Evolutionary conservation across 352 stramenopile species (phyloP).

Genomic region (Peronospora destructor): DNA sequence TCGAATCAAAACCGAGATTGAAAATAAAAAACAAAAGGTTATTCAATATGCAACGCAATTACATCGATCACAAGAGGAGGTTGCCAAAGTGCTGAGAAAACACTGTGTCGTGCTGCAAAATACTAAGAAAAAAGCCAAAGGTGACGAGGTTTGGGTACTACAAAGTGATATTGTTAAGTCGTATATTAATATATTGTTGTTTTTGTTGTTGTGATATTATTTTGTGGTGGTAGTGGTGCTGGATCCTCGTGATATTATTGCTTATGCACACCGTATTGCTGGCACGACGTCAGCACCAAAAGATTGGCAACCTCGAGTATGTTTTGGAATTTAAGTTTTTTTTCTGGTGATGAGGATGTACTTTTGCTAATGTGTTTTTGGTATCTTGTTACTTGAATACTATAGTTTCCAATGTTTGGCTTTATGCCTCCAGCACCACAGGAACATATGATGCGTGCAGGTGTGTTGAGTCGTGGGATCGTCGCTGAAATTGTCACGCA

Average conservation of each 20-base stretch:
- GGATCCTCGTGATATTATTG: constrained; percentile 61
- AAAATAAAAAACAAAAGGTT: constrained; percentile 62
- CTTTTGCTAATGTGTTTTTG: neutral
- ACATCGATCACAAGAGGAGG: constrained; percentile 57
- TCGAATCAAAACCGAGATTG: constrained; percentile 47
- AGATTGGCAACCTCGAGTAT: constrained; percentile 72
- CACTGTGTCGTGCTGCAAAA: constrained; percentile 53
- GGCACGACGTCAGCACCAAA: constrained; percentile 65
- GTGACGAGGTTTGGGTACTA: constrained; percentile 6
- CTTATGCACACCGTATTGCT: constrained; percentile 76
- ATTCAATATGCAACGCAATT: constrained; percentile 63
- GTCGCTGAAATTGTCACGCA: constrained; percentile 76
- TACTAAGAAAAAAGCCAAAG: constrained; percentile 50
- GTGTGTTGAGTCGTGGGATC: constrained; percentile 73
- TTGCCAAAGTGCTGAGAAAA: constrained; percentile 62
- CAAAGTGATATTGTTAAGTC: too few relatives aligned
- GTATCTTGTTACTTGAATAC: neutral
- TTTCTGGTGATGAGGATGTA: neutral
- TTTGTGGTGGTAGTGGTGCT: constrained; percentile 37
- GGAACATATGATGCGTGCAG: constrained; percentile 80
- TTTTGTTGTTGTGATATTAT: too few relatives aligned
- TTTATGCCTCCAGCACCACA: constrained; percentile 81
- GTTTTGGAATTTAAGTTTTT: constrained; percentile 4
- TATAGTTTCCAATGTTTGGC: constrained; percentile 79
- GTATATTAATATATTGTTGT: too few relatives aligned